A percentile compares a stretch with the other conserved stretches of the same genome.
Evolutionary conservation across 441 rosid species (phyloP).

Genomic region (Codiaeum variegatum): DNA sequence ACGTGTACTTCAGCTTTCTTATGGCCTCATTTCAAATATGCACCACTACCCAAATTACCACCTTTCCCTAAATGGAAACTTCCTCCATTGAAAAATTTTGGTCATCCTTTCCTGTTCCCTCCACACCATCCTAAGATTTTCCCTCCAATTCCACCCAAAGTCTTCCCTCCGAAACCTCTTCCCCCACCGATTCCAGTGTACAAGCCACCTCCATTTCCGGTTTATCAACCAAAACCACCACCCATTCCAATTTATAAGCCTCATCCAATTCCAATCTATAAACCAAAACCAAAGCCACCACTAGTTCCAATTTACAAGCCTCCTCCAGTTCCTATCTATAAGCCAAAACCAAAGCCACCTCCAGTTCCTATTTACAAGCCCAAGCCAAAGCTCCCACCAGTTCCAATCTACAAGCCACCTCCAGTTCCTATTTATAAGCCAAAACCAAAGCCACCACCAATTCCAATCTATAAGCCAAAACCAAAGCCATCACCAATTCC

Average conservation of each 20-base stretch:
- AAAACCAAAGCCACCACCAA: no score
- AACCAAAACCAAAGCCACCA: constrained; percentile 11
- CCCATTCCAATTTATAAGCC: not conserved
- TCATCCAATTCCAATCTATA: constrained; percentile 12
- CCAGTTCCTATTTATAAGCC: constrained; percentile 20
- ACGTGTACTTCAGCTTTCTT: constrained; percentile 61
- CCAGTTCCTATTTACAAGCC: not conserved
- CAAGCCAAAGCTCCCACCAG: constrained; percentile 10
- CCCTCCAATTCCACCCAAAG: constrained; percentile 23
- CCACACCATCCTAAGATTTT: not conserved
- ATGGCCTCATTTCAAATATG: constrained; percentile 45
- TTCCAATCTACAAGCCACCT: constrained; percentile 19
- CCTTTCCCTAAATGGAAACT: constrained; percentile 28
- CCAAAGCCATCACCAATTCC: no score
- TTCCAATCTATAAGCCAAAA: no score
- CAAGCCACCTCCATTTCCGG: constrained; percentile 5
- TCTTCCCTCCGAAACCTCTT: constrained; percentile 15
- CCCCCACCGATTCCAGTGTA: constrained; percentile 11
- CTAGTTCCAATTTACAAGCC: no score
- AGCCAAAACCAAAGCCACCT: no score
- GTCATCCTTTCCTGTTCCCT: constrained; percentile 22
- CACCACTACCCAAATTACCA: constrained; percentile 28
- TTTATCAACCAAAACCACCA: constrained; percentile 12
- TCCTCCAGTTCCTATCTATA: not conserved
- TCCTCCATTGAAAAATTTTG: constrained; percentile 37